Percentiles rank a stretch among this genome's conserved stretches.
Conservation (phyloP, 139 green algal species). For the Axilococcus clingmanii region DNA sequence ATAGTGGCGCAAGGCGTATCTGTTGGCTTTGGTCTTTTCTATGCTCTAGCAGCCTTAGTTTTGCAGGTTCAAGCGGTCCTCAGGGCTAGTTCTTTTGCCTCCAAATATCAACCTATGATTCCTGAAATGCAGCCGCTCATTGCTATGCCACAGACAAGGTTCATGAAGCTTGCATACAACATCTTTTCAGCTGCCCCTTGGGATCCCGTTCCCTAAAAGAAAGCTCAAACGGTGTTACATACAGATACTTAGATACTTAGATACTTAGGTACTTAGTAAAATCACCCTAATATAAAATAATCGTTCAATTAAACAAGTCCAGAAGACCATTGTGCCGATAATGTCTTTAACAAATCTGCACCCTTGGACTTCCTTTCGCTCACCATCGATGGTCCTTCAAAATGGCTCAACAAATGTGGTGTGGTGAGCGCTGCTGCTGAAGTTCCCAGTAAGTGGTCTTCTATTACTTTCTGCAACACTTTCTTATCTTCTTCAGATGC, state of each 20-base stretch:
- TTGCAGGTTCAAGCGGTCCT: slow-evolving; percentile 9
- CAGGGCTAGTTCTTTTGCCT: slow-evolving; percentile 10
- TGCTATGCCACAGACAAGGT: neutral
- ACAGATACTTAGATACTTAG: too few relatives aligned
- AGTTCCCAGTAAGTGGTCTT: slow-evolving; percentile 16
- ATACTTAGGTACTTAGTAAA: too few relatives aligned
- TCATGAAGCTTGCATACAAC: too few relatives aligned
- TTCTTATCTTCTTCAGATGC: slow-evolving; percentile 16
- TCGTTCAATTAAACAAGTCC: too few relatives aligned
- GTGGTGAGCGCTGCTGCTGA: neutral
- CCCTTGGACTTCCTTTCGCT: too few relatives aligned
- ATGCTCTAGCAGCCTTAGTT: slow-evolving; percentile 6
- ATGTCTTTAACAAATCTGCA: too few relatives aligned
- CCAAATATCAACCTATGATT: neutral
- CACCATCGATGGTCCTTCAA: too few relatives aligned
- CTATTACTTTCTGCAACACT: slow-evolving; percentile 19
- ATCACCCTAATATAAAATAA: too few relatives aligned
- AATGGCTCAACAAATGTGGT: slow-evolving; percentile 1
- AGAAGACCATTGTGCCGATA: too few relatives aligned
- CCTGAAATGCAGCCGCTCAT: neutral
- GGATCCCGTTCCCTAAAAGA: too few relatives aligned
- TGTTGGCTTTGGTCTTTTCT: slow-evolving; percentile 3
- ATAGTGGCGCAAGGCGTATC: neutral
- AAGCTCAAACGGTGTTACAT: too few relatives aligned
- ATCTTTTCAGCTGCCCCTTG: too few relatives aligned